Base-by-base conservation (phyloP, 2,329 filamentous ascomycete genomes). In the Mollisiaceae sp. region DNA sequence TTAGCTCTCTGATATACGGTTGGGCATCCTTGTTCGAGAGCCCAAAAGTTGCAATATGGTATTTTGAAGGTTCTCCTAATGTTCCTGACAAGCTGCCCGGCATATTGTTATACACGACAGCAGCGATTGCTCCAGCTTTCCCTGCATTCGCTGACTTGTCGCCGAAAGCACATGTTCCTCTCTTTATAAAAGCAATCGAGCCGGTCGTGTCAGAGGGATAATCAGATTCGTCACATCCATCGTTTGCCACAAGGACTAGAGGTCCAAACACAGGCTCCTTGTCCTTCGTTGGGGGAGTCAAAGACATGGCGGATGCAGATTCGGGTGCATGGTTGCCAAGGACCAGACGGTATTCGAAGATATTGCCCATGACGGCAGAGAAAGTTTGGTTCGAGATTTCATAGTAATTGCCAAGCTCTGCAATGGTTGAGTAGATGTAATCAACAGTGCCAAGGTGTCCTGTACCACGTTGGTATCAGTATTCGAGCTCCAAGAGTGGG, bases 81-180 rank as follows among this genome's bases (percentile, higher is more conserved):
- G 91, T 94, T 47, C 91, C 92, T 59, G 84, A 82, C 0, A 93
- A 78, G 3, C 79, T 76, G 1, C 86, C 90, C 4, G 69, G 61
- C 0, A 83, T 78, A 39, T 70, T 70, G 1, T 84, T 79, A 79
- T 91, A 94, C 59, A 95, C 82, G 15, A 95, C 79, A 0, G 89
- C 90, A 1, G 88, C 91, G 3, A 86, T 77, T 5, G 92, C 92
- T 22, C 91, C 90, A 1, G 90, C 90, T 58, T 81, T 82, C 50
- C 88, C 89, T 6, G 92, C 91, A 15, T 85, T 79, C 61, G 83
- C 83, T 1, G 89, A 89, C 80, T 95, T 95, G 65, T 82, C 78
- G 12, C 88, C 90, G 71, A 94, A 95, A 8, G 86, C 71, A 74
- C 92, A 95, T 1, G 78, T 82, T 61, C 92, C 92, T 63, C 92